Base-by-base conservation (phyloP, 2,329 filamentous ascomycete species). In the Exophiala alcalophila region DNA sequence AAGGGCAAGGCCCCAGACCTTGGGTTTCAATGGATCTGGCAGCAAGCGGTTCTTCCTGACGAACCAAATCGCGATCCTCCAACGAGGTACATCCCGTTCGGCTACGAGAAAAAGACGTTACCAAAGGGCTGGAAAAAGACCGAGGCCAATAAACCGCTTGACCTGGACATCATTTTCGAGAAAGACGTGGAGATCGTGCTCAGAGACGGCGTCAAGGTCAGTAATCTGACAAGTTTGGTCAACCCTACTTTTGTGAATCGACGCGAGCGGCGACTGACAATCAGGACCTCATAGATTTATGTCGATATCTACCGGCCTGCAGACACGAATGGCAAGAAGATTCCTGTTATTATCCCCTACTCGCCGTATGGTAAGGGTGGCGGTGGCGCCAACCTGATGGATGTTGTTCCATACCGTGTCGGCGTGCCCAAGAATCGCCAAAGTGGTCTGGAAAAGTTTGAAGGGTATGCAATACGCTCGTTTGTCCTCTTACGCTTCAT, bases 321-420 rank as follows among this genome's bases (percentile, higher is more conserved):
- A 0, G 36, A 45, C 16, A 32, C 14, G 9, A 30, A 32, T 44
- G 59, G 4, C 53, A 59, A 37, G 1, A 47, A 44, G 15, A 54
- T 58, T 1, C 61, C 61, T 0, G 58, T 54, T 1, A 51, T 63
- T 8, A 44, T 62, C 12, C 42, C 50, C 2, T 61, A 57, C 54
- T 57, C 58, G 28, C 60, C 60, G 0, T 62, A 60, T 28, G 60
- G 60, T 1, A 62, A 62, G 37, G 40, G 47, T n/a, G 54, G 53
- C n/a, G 51, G 41, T 8, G 48, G 58, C 0, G 40, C 40, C 0
- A 37, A 44, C n/a, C n/a, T 44, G 4, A 42, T 45, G 31, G 41
- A 47, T 2, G 44, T 44, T 11, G 55, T 59, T 3, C 61, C 61
- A 1, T 62, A 20, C 39, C 59, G 21, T 36, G 49, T 15, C 58